Base-by-base conservation (phyloP, 2,329 filamentous ascomycete species). In the Cryphonectria japonica region DNA sequence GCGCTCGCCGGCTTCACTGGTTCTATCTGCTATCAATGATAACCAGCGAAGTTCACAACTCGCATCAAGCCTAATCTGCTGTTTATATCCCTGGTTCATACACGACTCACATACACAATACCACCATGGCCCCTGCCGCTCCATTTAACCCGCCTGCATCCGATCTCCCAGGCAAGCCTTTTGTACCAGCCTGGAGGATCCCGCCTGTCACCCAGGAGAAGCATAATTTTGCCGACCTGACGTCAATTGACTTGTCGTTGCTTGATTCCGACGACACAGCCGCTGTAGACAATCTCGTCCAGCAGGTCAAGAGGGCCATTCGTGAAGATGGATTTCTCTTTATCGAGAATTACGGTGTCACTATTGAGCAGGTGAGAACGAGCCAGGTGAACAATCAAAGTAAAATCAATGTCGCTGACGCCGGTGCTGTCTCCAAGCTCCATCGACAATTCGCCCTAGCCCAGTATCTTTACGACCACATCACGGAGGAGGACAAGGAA, bases 371-470 rank as follows among this genome's bases (percentile, higher is more conserved):
- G 74, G 78, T 79, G 69, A 59, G 74, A 34, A 4, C 19, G 39
- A 34, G 19, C 34, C 5, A 54, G 8, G 26, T 13, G 34, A 22
- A 16, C 4, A 22, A 60, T n/a, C 5, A 9, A 65, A 8, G 1
- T 29, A 4, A 39, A 22, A n/a, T n/a, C n/a, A 29, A 46, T 7
- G 6, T 37, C 19, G 13, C 60, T 57, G 29, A 62, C n/a, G 19
- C n/a, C 61, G 57, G 46, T 70, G 26, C 41, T n/a, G 8, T 29
- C 22, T 62, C 34, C 19, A 78, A 85, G 78, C 80, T 86, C 16
- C 84, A 86, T 74, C 83, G 85, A 32, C 85, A 86, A 72, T 86
- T 87, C 67, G 78, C 80, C 22, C 76, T 87, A 13, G 84, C 85
- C 7, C 85, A 86, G 66, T 86, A 85, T 67, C 73, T 86, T 46